A percentile compares a stretch with the other conserved stretches of the same genome.
phyloP scores from a whole-genome alignment of 108 stramenopile genomes.

The Discostella pseudostelligera region DNA sequence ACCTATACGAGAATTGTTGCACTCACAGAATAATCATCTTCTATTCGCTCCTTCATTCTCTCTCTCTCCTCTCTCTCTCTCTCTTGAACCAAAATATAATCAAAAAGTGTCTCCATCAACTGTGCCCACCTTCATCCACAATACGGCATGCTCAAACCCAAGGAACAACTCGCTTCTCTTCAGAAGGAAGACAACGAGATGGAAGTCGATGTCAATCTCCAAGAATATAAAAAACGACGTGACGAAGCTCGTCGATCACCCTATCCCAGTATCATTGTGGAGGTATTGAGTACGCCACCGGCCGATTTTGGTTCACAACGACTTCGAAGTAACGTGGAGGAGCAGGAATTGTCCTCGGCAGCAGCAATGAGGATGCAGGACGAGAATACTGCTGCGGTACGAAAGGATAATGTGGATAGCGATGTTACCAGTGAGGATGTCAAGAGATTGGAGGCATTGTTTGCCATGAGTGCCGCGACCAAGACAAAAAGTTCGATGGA shows the following conservation, averaged over 20 bases:
- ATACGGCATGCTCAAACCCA: conserved; percentile 63
- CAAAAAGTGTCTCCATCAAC: conserved; percentile 68
- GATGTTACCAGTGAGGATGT: conserved; percentile 62
- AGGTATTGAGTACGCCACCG: conserved; percentile 72
- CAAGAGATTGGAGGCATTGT: conserved; percentile 63
- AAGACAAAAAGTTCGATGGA: conserved; percentile 41
- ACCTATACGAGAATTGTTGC: too few relatives aligned
- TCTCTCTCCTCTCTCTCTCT: neutral
- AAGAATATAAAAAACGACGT: conserved; percentile 66
- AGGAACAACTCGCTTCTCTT: conserved; percentile 59
- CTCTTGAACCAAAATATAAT: neutral
- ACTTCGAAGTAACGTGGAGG: conserved; percentile 9
- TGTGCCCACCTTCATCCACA: conserved; percentile 84
- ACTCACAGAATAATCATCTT: neutral
- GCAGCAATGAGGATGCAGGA: too few relatives aligned
- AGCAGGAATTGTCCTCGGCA: neutral
- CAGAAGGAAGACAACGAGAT: conserved; percentile 62
- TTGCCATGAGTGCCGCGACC: conserved; percentile 48
- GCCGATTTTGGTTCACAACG: conserved; percentile 52
- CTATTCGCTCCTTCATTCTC: neutral
- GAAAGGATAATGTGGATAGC: conserved; percentile 10
- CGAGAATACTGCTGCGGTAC: neutral
- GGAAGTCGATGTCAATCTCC: conserved; percentile 66
- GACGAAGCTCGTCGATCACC: conserved; percentile 69
- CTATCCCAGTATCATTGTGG: conserved; percentile 79